Base-by-base conservation (phyloP, 1,284 basidiomycete species). In the Ustilago sp. region DNA sequence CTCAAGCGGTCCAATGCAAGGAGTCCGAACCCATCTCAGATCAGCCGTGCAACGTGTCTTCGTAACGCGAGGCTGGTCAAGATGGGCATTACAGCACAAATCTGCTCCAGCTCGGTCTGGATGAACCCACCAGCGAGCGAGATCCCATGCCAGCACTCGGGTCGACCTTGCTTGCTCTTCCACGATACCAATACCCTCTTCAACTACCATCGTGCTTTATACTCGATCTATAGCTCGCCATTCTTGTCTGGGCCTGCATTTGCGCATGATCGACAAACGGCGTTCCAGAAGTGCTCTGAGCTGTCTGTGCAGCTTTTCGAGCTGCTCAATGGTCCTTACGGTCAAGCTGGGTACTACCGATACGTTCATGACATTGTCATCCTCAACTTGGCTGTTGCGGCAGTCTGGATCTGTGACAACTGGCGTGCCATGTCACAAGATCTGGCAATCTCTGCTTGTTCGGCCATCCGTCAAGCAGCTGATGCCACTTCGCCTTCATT, bases 361-460 rank as follows among this genome's bases (percentile, higher is more conserved):
- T 77, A 73, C 48, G 74, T 77, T 23, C 74, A 77, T 47, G 74
- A 77, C 41, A 77, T 77, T 58, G 74, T 77, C 60, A 77, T 77
- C 13, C 74, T 77, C 70, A 77, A 77, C 63, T 48, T 77, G 58
- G 74, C 74, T 0, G 74, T 77, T 4, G 70, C 74, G 2, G 74
- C 74, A 2, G 74, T 77, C 35, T 77, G 74, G 74, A 77, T 73
- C 61, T 77, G 74, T 59, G 74, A 77, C 56, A 77, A 77, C 23
- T 77, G 74, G 74, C 66, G 74, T 36, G 74, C 74, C 38, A 77
- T 77, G 74, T 63, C 66, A 17, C 70, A 77, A n/a, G 67, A 67
- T 53, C 59, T 77, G n/a, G 74, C 74, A 4, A 72, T 66, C 0
- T 66, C 73, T 45, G 74, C 74, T 8, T 73, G 67, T 45, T 54